Base-by-base conservation (phyloP, 2,329 filamentous ascomycete genomes). In the Colletotrichum paranaense region DNA sequence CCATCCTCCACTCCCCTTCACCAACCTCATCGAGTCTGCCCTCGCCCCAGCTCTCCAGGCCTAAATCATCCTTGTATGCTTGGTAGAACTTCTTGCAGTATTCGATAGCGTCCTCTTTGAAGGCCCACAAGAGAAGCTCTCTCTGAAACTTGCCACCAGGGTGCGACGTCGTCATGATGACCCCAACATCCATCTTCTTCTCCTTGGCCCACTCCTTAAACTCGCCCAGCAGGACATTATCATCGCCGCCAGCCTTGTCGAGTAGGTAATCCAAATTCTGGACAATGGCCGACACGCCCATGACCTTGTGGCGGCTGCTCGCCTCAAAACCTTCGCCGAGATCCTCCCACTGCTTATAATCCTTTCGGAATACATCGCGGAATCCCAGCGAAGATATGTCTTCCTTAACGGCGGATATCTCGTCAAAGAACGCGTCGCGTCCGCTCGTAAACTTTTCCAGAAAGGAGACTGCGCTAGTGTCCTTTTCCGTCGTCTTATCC, bases 331-430 rank as follows among this genome's bases (percentile, higher is more conserved):
- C 69, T 49, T 90, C 79, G 0, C 81, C 83, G 12, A 84, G 84
- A 68, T 91, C 89, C 12, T 83, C 84, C 94, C 94, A 97, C 79
- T 93, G 88, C 84, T 97, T 97, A 83, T 95, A 97, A 82, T 97
- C 94, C 81, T 96, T 96, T 75, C 93, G 87, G 65, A 96, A 82
- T 52, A 95, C 88, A 76, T 95, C 94, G 26, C 88, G 84, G 76
- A 95, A 81, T 49, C 83, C 84, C 58, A 97, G 82, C 0, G 79
- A 76, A 3, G 87, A 89, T 64, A 97, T 87, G 76, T 95, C 89
- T 75, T 90, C 88, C 81, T 95, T 95, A 5, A 93, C 91, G 5
- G 81, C 81, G 1, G 86, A 85, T 30, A 95, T 87, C 68, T 89
- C 84, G 5, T 87, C 80, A 79, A 89, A 94, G 80, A 92, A 94